phyloP scores from a whole-genome alignment of 1,139 yeast species.

The Wickerhamiella infanticola region DNA sequence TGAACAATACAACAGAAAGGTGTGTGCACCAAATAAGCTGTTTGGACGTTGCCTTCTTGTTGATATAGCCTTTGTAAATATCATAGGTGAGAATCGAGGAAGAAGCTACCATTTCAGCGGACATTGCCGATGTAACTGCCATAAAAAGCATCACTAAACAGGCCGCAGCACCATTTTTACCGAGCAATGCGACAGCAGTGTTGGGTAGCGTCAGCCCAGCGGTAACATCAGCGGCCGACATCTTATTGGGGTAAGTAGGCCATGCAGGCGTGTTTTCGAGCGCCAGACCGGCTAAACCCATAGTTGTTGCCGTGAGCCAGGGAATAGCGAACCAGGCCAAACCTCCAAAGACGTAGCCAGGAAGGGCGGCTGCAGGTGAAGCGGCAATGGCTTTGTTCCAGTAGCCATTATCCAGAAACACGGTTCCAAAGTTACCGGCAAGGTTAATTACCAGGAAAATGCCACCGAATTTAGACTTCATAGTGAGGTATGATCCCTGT shows the following conservation, averaged over 20 bases:
- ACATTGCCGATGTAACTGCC: constrained; percentile 48
- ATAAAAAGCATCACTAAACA: constrained; percentile 62
- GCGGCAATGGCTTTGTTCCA: constrained; percentile 84
- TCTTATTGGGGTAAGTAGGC: constrained; percentile 57
- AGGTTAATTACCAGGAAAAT: constrained; percentile 70
- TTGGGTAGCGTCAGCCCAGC: constrained; percentile 77
- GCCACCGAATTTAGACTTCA: constrained; percentile 61
- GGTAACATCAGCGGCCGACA: constrained; percentile 52
- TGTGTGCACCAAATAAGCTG: constrained; percentile 56
- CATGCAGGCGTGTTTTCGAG: constrained; percentile 51
- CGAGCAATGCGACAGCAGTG: constrained; percentile 73
- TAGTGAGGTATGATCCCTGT: constrained; percentile 58
- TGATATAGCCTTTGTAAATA: constrained; percentile 61
- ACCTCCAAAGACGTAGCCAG: constrained; percentile 89
- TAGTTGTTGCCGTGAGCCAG: constrained; percentile 60
- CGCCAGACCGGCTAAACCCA: constrained; percentile 70
- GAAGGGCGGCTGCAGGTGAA: constrained; percentile 66
- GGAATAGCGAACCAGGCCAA: constrained; percentile 87
- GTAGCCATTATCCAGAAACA: constrained; percentile 76
- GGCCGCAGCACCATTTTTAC: constrained; percentile 77
- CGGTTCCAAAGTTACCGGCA: constrained; percentile 82
- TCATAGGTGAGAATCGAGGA: constrained; percentile 77
- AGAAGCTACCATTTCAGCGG: constrained; percentile 75
- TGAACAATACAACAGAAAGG: constrained; percentile 44
- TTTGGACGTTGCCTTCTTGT: constrained; percentile 64